Percentiles rank a stretch among this genome's conserved stretches.
Evolutionary conservation across 2,329 filamentous ascomycete species (phyloP).

Genomic region (Tolypocladium amazonense): DNA sequence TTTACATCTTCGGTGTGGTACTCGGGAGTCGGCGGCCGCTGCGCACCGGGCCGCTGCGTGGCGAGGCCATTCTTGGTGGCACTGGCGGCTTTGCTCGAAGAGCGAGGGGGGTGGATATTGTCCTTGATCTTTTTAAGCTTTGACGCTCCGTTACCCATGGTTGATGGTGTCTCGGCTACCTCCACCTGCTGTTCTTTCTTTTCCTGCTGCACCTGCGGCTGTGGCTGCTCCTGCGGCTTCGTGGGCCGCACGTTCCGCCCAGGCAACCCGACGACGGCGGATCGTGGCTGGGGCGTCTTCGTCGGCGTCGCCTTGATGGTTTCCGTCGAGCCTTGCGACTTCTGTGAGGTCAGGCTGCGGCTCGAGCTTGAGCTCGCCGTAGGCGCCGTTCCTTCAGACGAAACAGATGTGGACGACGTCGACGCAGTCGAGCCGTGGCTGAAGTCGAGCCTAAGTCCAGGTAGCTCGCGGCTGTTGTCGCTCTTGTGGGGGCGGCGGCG

Average conservation of each 20-base stretch:
- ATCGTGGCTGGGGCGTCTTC: conserved; percentile 5
- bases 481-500: conserved; percentile 39
- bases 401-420: conserved; percentile 1
- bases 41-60: conserved; percentile 9
- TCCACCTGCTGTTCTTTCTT: conserved; percentile 1
- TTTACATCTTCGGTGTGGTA: conserved; percentile 33
- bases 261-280: conserved; percentile 12
- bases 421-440: conserved; percentile 41
- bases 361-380: background rate
- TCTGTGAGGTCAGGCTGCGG: background rate
- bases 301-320: background rate
- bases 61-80: background rate
- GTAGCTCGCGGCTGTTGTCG: conserved; percentile 33
- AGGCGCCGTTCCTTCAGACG: background rate
- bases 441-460: conserved; percentile 35
- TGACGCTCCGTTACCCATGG: conserved; percentile 23
- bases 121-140: conserved; percentile 20
- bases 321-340: background rate
- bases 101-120: conserved; percentile 3
- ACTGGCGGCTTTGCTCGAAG: background rate
- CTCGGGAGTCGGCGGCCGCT: conserved; percentile 37
- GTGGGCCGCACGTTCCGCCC: conserved; percentile 16
- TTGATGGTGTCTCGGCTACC: conserved; percentile 8
- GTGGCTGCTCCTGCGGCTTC: conserved; percentile 3
- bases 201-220: background rate